Base-by-base conservation (phyloP, 331 rosid species). In the Phaseolus coccineus region DNA sequence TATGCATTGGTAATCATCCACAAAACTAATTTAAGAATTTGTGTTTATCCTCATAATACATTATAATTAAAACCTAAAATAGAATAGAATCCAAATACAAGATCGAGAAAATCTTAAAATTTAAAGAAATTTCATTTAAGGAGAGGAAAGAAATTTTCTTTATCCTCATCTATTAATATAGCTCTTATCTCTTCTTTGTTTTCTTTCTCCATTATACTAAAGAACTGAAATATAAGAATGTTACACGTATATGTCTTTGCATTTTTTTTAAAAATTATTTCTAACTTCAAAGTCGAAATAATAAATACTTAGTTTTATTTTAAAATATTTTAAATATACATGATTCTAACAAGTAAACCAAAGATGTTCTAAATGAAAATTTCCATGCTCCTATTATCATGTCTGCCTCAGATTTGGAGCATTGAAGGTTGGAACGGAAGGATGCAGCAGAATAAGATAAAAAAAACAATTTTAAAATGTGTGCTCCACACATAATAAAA, bases 401-500 rank as follows among this genome's bases (percentile, higher is more conserved):
- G 53, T 39, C 78, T 40, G 15, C 3, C 51, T 24, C 3, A 56
- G 12, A 14, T 9, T 35, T 19, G 51, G 50, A 37, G 7, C 33
- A 71, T 33, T n/a, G 65, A 53, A 52, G 39, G 6, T 35, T 53
- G 35, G 11, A 35, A 53, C 5, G 65, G 68, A 56, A 56, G 52
- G 40, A 73, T 56, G 40, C 16, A 56, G 40, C 37, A 56, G 47
- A 51, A 56, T 73, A 24, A 24, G 68, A 73, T 53, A 55, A 70
- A 74, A 19, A 42, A 44, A 37, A 65, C 16, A 10, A 59, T 59
- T 57, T 57, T 5, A 5, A 27, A 59, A 46, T 28, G 52, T 22
- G 62, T 24, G 42, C 30, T 10, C 46, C 58, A 51, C 46, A 51
- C 44, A 40, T 40, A 40, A 40, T 40, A 40, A 40, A 40, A 40